A percentile compares a stretch with the other conserved stretches of the same genome.
phyloP scores from a whole-genome alignment of 805 yeast species.

The Ascoidea tarda region DNA sequence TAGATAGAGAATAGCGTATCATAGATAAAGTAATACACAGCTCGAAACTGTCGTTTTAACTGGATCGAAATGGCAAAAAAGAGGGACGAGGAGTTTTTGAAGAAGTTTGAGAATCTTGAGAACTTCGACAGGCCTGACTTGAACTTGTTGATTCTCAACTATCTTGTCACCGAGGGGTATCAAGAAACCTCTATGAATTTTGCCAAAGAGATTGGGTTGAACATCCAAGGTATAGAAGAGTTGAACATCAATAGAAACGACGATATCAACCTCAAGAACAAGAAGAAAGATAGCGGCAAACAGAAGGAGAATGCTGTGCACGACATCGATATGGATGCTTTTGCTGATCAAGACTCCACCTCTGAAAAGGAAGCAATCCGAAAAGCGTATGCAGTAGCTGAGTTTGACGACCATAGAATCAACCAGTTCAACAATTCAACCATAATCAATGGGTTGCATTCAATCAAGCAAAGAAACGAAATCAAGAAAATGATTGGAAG shows the following conservation, averaged over 20 bases:
- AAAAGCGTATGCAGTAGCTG: background rate
- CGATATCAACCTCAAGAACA: background rate
- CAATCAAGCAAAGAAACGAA: slow-evolving; percentile 36
- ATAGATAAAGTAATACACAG: too few relatives aligned
- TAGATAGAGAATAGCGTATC: too few relatives aligned
- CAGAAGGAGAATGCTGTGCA: background rate
- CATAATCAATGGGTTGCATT: slow-evolving; percentile 26
- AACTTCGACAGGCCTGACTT: slow-evolving; percentile 16
- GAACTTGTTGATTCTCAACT: slow-evolving; percentile 50
- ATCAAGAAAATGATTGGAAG: slow-evolving; percentile 38
- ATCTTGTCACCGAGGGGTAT: slow-evolving; percentile 67
- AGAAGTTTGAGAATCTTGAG: slow-evolving; percentile 7
- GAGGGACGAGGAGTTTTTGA: background rate
- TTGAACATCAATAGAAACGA: background rate
- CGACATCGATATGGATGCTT: too few relatives aligned
- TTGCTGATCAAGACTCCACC: background rate
- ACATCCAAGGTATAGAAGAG: background rate
- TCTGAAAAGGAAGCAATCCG: background rate
- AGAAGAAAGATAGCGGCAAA: background rate
- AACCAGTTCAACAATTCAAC: background rate
- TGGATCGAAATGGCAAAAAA: background rate
- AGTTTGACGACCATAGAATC: background rate
- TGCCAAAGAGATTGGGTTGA: slow-evolving; percentile 37
- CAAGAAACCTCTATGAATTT: slow-evolving; percentile 50
- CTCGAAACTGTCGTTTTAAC: too few relatives aligned